A percentile compares a stretch with the other conserved stretches of the same genome.
phyloP scores from a whole-genome alignment of 1,284 basidiomycete genomes.

The Boletellus sp. region DNA sequence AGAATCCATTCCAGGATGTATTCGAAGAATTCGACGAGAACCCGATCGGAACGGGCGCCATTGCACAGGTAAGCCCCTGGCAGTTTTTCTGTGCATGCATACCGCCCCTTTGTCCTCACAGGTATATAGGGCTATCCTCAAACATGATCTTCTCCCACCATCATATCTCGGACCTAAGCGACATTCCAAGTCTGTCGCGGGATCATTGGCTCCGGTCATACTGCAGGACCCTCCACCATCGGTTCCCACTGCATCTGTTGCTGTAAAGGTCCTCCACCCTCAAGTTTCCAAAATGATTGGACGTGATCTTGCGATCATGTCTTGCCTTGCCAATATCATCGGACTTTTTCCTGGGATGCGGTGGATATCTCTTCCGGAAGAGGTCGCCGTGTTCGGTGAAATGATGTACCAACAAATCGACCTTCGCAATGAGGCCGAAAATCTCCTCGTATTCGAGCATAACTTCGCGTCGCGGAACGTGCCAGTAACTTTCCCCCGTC shows the following conservation, averaged over 20 bases:
- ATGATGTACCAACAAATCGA: slow-evolving; percentile 98
- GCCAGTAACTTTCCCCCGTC: slow-evolving; percentile 87
- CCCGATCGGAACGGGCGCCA: slow-evolving; percentile 96
- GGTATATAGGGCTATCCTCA: slow-evolving; percentile 87
- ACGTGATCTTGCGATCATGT: slow-evolving; percentile 92
- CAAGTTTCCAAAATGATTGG: slow-evolving; percentile 76
- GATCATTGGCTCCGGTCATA: slow-evolving; percentile 52
- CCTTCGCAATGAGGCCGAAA: slow-evolving; percentile 86
- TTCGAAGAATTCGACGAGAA: slow-evolving; percentile 87
- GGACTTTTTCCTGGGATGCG: slow-evolving; percentile 88
- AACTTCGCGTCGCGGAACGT: slow-evolving; percentile 82
- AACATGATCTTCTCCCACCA: slow-evolving; percentile 78
- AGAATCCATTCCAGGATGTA: slow-evolving; percentile 79
- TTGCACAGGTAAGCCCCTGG: slow-evolving; percentile 75
- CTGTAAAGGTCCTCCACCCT: slow-evolving; percentile 96
- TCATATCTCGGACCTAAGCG: slow-evolving; percentile 72
- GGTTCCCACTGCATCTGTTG: slow-evolving; percentile 80
- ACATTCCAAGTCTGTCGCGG: slow-evolving; percentile 44
- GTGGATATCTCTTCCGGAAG: slow-evolving; percentile 95
- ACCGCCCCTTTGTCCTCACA: slow-evolving; percentile 26
- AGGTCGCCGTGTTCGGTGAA: slow-evolving; percentile 90
- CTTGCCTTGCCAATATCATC: slow-evolving; percentile 82
- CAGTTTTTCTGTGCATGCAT: neutral
- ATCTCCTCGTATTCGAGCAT: slow-evolving; percentile 80
- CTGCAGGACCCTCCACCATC: slow-evolving; percentile 59